Conservation (phyloP, 345 rosid species). For the Cardamine resedifolia region DNA sequence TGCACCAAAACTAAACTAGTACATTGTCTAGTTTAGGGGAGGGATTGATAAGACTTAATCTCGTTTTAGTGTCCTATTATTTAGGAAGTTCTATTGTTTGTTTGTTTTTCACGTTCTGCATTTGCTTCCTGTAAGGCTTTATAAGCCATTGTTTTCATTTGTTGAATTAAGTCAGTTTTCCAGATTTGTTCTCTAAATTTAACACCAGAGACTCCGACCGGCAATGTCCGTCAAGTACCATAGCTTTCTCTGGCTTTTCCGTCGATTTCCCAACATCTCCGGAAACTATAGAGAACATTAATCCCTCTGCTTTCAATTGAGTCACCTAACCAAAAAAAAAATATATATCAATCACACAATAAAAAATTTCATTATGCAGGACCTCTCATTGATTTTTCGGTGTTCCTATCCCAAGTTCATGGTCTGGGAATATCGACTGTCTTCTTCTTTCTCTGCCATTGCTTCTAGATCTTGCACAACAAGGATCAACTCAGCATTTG, state of each 20-base stretch:
- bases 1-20: neutral
- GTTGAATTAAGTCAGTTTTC: too few species aligned
- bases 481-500: conserved; percentile 78
- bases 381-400: conserved; percentile 34
- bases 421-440: conserved; percentile 36
- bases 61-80: too few species aligned
- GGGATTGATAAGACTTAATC: too few species aligned
- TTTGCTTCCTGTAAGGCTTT: too few species aligned
- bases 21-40: neutral
- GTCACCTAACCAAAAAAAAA: conserved; percentile 60
- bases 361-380: too few species aligned
- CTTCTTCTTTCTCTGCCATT: conserved; percentile 52
- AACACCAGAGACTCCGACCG: conserved; percentile 78
- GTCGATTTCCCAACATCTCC: conserved; percentile 81
- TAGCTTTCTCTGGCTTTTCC: conserved; percentile 57
- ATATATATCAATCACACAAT: too few species aligned
- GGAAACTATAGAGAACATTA: conserved; percentile 73
- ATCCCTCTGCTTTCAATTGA: conserved; percentile 62
- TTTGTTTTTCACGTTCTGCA: too few species aligned
- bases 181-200: too few species aligned
- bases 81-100: too few species aligned
- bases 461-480: conserved; percentile 80
- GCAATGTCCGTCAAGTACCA: conserved; percentile 62
- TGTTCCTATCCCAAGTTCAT: conserved; percentile 26
- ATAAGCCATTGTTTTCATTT: too few species aligned